These are phyloP conservation scores for Gaeumannomyces sp. DNA, from an alignment of 2,329 filamentous ascomycete species.

Conservation along the genomic window DNA sequence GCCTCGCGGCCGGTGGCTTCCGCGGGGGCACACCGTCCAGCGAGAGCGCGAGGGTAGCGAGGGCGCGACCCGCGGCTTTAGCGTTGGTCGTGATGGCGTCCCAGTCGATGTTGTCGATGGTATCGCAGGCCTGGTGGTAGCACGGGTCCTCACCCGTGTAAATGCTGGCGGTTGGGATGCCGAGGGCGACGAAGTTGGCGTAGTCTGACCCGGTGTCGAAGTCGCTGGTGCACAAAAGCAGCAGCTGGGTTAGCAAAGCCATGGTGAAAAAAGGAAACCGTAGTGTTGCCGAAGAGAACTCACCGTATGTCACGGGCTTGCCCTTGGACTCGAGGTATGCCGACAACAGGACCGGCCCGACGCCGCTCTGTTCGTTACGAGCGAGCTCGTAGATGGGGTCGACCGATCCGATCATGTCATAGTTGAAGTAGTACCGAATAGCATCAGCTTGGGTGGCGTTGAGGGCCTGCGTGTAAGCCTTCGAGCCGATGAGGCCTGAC, in stretches of 20 bases:
- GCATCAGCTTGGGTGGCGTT: conserved; percentile 24
- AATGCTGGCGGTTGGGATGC: conserved; percentile 51
- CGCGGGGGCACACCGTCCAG: conserved; percentile 19
- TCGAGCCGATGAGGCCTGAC: conserved; percentile 15
- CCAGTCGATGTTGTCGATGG: conserved; percentile 30
- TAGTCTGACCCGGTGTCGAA: conserved; percentile 55
- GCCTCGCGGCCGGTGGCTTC: background rate
- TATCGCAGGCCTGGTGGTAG: conserved; percentile 34
- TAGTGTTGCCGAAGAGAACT: conserved; percentile 1
- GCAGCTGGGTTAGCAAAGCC: background rate
- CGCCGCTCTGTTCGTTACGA: conserved; percentile 30
- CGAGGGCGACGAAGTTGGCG: conserved; percentile 49
- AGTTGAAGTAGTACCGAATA: conserved; percentile 34
- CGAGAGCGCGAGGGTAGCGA: conserved; percentile 25
- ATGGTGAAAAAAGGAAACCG: background rate
- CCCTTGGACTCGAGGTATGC: conserved; percentile 27
- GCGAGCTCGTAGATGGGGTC: conserved; percentile 30
- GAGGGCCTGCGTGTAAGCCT: conserved; percentile 29
- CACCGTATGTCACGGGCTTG: conserved; percentile 21
- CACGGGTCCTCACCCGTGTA: conserved; percentile 47
- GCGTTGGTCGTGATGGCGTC: conserved; percentile 28
- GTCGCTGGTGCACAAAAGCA: conserved; percentile 25
- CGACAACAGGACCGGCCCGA: conserved; percentile 28
- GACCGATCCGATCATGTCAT: conserved; percentile 34
- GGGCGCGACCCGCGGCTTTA: conserved; percentile 42